A percentile compares a stretch with the other conserved stretches of the same genome.
Evolutionary conservation across 805 yeast species (phyloP).

Genomic region (Blastobotrys robertii): DNA sequence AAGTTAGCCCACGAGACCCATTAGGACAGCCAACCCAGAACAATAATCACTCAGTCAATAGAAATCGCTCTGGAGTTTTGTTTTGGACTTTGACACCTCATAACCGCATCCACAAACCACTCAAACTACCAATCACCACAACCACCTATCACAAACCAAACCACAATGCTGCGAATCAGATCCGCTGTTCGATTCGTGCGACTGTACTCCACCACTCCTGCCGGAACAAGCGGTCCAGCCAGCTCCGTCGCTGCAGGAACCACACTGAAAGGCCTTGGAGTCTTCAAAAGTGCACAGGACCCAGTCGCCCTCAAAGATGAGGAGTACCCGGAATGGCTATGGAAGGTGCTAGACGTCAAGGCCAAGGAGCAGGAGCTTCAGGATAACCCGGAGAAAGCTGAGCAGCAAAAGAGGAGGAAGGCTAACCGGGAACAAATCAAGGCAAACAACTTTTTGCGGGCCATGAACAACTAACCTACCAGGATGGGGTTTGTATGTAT

Average conservation of each 20-base stretch:
- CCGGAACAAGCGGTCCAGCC: no score
- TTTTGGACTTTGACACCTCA: no score
- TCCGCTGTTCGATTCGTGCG: background rate
- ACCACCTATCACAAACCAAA: background rate
- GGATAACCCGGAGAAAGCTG: conserved; percentile 51
- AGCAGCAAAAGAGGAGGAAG: conserved; percentile 61
- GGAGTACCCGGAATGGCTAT: conserved; percentile 92
- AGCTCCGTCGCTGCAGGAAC: conserved; percentile 24
- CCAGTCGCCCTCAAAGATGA: conserved; percentile 79
- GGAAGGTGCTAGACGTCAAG: conserved; percentile 68
- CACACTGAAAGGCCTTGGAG: conserved; percentile 64
- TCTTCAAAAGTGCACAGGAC: conserved; percentile 74
- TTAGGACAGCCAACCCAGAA: no score
- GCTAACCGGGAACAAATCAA: conserved; percentile 63
- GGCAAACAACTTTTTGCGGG: conserved; percentile 65
- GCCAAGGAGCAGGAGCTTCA: conserved; percentile 49
- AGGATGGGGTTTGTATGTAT: background rate
- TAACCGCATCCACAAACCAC: no score
- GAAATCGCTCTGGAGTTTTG: no score
- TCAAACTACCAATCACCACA: no score
- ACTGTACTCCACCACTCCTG: background rate
- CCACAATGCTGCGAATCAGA: background rate
- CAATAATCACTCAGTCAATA: no score
- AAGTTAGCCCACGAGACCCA: no score
- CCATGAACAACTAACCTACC: conserved; percentile 34